Conservation (phyloP, 192 early-diverging fungal species). For the Rhizoclosmatium sp. region DNA sequence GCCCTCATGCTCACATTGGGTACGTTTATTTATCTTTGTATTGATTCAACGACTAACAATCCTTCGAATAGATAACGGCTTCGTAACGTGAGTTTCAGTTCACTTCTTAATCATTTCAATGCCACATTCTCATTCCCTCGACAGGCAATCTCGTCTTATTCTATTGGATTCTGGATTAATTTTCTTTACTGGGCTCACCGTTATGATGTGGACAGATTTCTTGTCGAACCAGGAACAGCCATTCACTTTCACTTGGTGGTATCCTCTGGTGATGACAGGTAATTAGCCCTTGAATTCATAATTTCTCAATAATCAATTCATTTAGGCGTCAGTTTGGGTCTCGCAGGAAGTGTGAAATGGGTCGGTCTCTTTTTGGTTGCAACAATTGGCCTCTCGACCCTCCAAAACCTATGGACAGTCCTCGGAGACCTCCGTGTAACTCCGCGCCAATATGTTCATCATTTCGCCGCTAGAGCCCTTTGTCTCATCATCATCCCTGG, state of each 20-base stretch:
- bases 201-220: conserved; percentile 59
- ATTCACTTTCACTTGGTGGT: conserved; percentile 60
- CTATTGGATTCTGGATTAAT: conserved; percentile 61
- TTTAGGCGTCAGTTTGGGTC: conserved; percentile 55
- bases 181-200: conserved; percentile 60
- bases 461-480: conserved; percentile 57
- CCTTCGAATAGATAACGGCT: conserved; percentile 41
- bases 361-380: conserved; percentile 65
- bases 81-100: conserved; percentile 38
- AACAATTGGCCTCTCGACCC: conserved; percentile 54
- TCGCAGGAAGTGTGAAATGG: conserved; percentile 62
- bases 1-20: conserved; percentile 73
- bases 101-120: neutral
- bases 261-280: conserved; percentile 52
- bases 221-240: conserved; percentile 50
- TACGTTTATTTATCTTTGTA: conserved; percentile 36
- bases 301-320: neutral
- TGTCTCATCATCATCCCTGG: conserved; percentile 60
- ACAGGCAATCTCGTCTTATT: conserved; percentile 59
- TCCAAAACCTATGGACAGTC: conserved; percentile 58
- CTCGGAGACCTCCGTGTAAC: conserved; percentile 49
- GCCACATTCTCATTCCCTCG: neutral
- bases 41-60: no score
- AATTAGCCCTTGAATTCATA: neutral
- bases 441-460: conserved; percentile 37